phyloP scores from a whole-genome alignment of 768 basidiomycete species.

The Mycena maculata region DNA sequence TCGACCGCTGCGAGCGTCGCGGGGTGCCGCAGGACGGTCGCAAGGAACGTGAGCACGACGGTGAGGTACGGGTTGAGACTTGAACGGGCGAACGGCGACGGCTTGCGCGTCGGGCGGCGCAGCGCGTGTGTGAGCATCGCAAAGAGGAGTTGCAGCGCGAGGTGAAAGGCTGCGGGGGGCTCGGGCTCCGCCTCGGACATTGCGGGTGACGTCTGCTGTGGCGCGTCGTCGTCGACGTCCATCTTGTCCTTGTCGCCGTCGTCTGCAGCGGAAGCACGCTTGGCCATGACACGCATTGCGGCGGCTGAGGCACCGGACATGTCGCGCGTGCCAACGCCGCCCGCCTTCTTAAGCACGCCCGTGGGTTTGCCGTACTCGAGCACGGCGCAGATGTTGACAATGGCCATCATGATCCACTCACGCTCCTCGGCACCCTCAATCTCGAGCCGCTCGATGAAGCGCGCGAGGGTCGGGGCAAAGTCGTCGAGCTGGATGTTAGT shows the following conservation, averaged over 20 bases:
- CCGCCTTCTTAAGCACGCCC: conserved; percentile 74
- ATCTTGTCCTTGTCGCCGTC: conserved; percentile 68
- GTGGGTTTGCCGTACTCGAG: conserved; percentile 88
- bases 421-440: conserved; percentile 85
- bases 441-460: conserved; percentile 87
- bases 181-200: conserved; percentile 46
- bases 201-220: conserved; percentile 46
- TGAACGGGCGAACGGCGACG: conserved; percentile 65
- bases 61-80: conserved; percentile 89
- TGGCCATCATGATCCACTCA: conserved; percentile 98
- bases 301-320: conserved; percentile 46
- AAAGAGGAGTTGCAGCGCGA: conserved; percentile 84
- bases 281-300: conserved; percentile 63
- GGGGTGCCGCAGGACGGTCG: conserved; percentile 76
- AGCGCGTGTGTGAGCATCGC: conserved; percentile 80
- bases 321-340: conserved; percentile 60
- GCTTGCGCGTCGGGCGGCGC: conserved; percentile 67
- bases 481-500: conserved; percentile 95
- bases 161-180: conserved; percentile 73
- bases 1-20: conserved; percentile 74
- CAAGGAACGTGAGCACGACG: conserved; percentile 88
- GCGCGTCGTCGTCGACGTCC: conserved; percentile 71
- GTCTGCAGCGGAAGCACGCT: conserved; percentile 53
- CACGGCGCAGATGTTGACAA: conserved; percentile 82
- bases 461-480: conserved; percentile 82